phyloP scores from a whole-genome alignment of 352 stramenopile genomes.

The Globisporangium alternatum region DNA sequence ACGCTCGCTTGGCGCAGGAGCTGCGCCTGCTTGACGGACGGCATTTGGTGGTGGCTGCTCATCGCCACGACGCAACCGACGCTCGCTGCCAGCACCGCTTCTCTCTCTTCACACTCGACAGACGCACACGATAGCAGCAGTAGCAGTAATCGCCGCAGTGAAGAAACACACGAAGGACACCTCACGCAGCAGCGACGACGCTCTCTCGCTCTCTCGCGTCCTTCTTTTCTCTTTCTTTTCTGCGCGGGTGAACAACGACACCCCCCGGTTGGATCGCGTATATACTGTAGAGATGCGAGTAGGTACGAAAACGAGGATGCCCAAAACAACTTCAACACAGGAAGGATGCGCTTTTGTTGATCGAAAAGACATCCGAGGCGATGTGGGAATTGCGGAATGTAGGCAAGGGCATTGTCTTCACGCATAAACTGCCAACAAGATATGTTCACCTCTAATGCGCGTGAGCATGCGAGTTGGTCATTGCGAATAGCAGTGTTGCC shows the following conservation, averaged over 20 bases:
- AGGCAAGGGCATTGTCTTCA: neutral
- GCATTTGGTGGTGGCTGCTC: slow-evolving; percentile 25
- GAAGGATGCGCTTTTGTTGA: neutral
- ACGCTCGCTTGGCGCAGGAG: slow-evolving; percentile 70
- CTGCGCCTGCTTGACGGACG: slow-evolving; percentile 19
- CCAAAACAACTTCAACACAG: slow-evolving; percentile 6
- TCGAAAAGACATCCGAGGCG: neutral
- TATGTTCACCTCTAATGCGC: too few species aligned
- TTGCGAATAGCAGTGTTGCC: too few species aligned
- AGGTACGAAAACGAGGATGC: slow-evolving; percentile 6
- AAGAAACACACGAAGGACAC: neutral
- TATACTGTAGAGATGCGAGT: neutral
- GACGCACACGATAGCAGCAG: neutral
- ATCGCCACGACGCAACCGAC: slow-evolving; percentile 11
- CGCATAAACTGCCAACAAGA: neutral
- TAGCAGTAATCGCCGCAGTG: neutral
- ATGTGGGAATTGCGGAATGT: neutral
- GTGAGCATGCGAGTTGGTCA: neutral
- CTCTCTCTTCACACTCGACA: neutral
- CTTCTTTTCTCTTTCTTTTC: slow-evolving; percentile 8
- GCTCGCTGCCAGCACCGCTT: neutral
- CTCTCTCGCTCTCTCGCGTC: neutral
- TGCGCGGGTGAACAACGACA: neutral
- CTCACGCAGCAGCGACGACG: neutral
- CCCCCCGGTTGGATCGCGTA: slow-evolving; percentile 9